These are phyloP conservation scores for Cucurbita argyrosperma DNA, from an alignment of 306 rosid genomes.

Conservation along the genomic window DNA sequence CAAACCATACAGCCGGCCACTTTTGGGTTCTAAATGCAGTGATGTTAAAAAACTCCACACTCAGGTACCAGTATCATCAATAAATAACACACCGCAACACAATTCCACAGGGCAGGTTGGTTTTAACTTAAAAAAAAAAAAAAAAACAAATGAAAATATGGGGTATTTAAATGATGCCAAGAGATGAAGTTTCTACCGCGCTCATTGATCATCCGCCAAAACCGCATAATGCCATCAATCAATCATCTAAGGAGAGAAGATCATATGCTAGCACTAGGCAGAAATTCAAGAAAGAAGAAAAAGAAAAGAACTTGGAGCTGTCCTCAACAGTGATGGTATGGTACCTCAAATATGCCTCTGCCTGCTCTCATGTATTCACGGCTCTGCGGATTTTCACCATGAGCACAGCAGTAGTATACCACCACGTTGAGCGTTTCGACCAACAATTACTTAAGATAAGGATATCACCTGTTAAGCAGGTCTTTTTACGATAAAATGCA, in stretches of 20 bases:
- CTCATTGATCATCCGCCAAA: background rate
- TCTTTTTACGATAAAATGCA: background rate
- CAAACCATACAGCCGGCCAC: background rate
- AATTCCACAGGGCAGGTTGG: background rate
- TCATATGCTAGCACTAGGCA: background rate
- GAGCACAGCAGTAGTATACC: background rate
- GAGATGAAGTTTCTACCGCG: background rate
- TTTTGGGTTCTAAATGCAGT: background rate
- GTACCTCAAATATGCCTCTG: background rate
- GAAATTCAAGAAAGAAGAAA: background rate
- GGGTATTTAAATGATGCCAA: background rate
- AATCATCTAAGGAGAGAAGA: background rate
- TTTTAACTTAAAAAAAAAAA: background rate
- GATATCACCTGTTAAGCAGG: background rate
- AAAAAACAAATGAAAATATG: background rate
- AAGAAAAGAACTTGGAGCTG: background rate
- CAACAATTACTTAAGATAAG: background rate
- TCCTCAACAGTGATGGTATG: background rate
- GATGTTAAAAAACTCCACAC: background rate
- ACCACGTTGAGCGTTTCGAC: background rate
- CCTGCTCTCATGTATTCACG: background rate
- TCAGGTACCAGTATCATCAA: background rate
- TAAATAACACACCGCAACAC: background rate
- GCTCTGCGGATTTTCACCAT: background rate
- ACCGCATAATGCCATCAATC: background rate